Conservation (phyloP, 2,329 filamentous ascomycete genomes). For the Colletotrichum sp. region DNA sequence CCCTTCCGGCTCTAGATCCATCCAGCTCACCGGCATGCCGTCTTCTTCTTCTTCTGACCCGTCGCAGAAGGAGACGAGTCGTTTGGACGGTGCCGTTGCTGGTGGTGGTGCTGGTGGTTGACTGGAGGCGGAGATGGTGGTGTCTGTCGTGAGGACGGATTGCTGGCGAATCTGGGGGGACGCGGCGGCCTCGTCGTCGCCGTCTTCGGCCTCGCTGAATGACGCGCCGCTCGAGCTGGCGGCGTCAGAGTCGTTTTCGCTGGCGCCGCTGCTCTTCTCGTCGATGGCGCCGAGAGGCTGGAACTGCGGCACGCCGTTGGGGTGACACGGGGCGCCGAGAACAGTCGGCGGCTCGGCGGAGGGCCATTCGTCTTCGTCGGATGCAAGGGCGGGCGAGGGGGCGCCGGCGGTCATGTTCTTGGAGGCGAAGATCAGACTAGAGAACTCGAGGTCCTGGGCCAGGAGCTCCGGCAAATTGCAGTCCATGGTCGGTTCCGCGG, state of each 20-base stretch:
- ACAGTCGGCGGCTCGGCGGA: conserved; percentile 2
- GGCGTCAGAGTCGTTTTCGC: conserved; percentile 25
- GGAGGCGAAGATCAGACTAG: conserved; percentile 51
- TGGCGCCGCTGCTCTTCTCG: conserved; percentile 17
- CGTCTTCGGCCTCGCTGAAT: conserved; percentile 36
- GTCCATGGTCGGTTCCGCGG: conserved; percentile 31
- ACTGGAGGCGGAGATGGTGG: conserved; percentile 42
- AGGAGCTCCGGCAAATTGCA: conserved; percentile 62
- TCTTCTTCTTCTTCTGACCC: conserved; percentile 5
- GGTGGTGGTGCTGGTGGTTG: conserved; percentile 2
- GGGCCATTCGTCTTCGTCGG: conserved; percentile 23
- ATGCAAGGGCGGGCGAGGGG: conserved; percentile 43
- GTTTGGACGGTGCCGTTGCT: conserved; percentile 25
- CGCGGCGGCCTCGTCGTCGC: conserved; percentile 11
- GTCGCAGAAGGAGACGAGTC: conserved; percentile 3
- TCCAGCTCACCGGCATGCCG: conserved; percentile 18
- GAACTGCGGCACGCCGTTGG: conserved; percentile 12
- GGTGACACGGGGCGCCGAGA: conserved; percentile 4
- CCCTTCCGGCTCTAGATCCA: conserved; percentile 24
- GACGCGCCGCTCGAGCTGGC: conserved; percentile 38
- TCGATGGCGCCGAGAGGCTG: conserved; percentile 17
- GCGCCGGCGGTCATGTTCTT: conserved; percentile 58
- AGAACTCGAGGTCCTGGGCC: conserved; percentile 58
- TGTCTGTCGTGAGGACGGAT: conserved; percentile 45
- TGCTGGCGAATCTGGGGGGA: conserved; percentile 28